Evolutionary conservation across 2,329 filamentous ascomycete species (phyloP).

Genomic region (Talaromyces atroroseus): DNA sequence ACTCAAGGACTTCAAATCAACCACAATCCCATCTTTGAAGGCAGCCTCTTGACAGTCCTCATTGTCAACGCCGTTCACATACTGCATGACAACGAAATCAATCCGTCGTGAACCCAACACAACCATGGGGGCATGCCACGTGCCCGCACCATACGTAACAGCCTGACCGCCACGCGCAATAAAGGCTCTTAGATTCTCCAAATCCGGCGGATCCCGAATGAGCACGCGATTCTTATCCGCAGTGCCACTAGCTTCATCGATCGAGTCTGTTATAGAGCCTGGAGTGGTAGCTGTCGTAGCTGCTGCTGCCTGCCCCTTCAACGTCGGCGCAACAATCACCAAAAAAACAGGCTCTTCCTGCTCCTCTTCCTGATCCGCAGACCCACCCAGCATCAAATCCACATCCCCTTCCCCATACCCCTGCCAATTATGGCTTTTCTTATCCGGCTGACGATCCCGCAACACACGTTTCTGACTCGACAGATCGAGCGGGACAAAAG

Average conservation of each 20-base stretch:
- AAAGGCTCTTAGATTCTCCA: conserved; percentile 67
- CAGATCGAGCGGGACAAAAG: conserved; percentile 72
- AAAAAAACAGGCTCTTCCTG: conserved; percentile 54
- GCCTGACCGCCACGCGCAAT: conserved; percentile 71
- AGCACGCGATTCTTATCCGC: conserved; percentile 24
- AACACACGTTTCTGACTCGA: conserved; percentile 22
- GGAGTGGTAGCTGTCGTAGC: conserved; percentile 16
- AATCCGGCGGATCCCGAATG: conserved; percentile 60
- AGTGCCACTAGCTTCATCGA: background rate
- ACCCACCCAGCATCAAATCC: conserved; percentile 4
- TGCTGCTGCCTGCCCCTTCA: conserved; percentile 42
- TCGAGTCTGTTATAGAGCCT: background rate
- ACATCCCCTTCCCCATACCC: conserved; percentile 12
- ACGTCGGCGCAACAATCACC: conserved; percentile 79
- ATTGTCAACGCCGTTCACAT: conserved; percentile 69
- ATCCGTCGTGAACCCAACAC: conserved; percentile 66
- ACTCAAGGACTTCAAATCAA: conserved; percentile 22
- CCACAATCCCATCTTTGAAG: conserved; percentile 37
- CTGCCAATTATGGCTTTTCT: conserved; percentile 10
- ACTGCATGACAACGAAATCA: conserved; percentile 87
- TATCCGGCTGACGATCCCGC: conserved; percentile 7
- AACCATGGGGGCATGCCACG: conserved; percentile 96
- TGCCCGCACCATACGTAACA: conserved; percentile 85
- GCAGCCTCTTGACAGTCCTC: conserved; percentile 86
- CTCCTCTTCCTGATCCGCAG: conserved; percentile 12